These are phyloP conservation scores for Sapria himalayana DNA, from an alignment of 345 rosid genomes.

Conservation along the genomic window DNA sequence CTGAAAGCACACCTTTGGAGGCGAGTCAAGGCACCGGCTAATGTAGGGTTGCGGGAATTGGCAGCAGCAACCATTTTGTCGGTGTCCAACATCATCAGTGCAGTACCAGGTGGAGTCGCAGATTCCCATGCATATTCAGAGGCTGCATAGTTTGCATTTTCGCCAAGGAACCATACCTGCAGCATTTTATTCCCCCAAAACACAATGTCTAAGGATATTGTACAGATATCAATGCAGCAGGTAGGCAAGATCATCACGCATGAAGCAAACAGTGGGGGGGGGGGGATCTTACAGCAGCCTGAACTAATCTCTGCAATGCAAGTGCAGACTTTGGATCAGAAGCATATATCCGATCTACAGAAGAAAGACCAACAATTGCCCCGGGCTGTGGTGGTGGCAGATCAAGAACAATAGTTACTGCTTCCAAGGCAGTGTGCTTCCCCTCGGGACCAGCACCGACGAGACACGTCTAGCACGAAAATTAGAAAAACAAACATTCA, in stretches of 20 bases:
- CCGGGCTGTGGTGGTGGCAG: conserved; percentile 98
- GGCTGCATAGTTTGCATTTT: conserved; percentile 99
- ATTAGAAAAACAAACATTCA: too few species aligned
- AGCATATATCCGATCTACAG: conserved; percentile 81
- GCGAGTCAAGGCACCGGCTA: conserved; percentile 93
- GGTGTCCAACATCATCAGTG: conserved; percentile 96
- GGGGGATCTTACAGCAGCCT: conserved; percentile 73
- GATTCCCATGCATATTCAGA: conserved; percentile 99
- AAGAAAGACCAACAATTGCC: conserved; percentile 68
- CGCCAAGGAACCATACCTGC: conserved; percentile 99
- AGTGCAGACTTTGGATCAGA: conserved; percentile 98
- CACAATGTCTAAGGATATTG: too few species aligned
- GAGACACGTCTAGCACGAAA: conserved; percentile 80
- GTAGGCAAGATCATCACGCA: too few species aligned
- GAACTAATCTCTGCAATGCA: conserved; percentile 90
- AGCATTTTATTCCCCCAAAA: too few species aligned
- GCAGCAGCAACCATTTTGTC: conserved; percentile 99
- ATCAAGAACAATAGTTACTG: conserved; percentile 94
- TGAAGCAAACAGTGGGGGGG: too few species aligned
- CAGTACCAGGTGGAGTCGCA: conserved; percentile 99
- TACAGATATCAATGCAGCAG: too few species aligned
- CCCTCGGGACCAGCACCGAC: conserved; percentile 99
- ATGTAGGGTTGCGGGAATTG: conserved; percentile 94
- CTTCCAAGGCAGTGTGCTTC: conserved; percentile 95
- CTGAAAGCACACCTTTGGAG: conserved; percentile 98